Percentiles rank a stretch among this genome's conserved stretches.
Evolutionary conservation across 75 land plant genomes (phyloP).

Genomic region (Picea glauca): DNA sequence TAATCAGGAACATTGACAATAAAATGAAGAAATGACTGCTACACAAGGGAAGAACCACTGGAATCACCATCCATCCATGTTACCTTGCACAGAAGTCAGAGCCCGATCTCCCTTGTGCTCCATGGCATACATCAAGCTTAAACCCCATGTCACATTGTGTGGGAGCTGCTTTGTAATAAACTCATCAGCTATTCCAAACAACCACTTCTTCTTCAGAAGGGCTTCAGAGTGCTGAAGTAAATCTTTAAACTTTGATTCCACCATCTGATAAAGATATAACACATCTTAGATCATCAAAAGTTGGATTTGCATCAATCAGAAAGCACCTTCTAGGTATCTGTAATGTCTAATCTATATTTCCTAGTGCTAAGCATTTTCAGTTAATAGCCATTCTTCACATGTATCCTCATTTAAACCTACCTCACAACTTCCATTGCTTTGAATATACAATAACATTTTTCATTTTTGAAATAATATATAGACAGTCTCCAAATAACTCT

Average conservation of each 20-base stretch:
- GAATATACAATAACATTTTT: too few relatives aligned
- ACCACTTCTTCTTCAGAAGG: conserved; percentile 80
- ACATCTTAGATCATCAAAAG: not conserved
- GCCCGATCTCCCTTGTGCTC: conserved; percentile 92
- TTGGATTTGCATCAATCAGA: not conserved
- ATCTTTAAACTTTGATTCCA: conserved; percentile 69
- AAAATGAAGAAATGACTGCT: not conserved
- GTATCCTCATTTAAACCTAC: too few relatives aligned
- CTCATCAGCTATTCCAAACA: conserved; percentile 92
- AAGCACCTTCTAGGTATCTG: not conserved
- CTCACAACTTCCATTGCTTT: too few relatives aligned
- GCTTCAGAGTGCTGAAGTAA: conserved; percentile 73
- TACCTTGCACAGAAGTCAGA: conserved; percentile 80
- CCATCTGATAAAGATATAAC: conserved; percentile 54
- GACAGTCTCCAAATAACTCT: not conserved
- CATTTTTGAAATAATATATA: too few relatives aligned
- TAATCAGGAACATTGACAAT: too few relatives aligned
- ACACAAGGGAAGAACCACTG: not conserved
- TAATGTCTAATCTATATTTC: not conserved
- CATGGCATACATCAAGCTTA: conserved; percentile 91
- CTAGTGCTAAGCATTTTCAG: not conserved
- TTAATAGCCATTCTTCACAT: not conserved
- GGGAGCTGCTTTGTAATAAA: conserved; percentile 98
- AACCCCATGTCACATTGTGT: conserved; percentile 96
- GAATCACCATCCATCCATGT: not conserved